Evolutionary conservation across 2,329 filamentous ascomycete species (phyloP), one percentile per base, ranked within the genome.

Genomic region (Cephalotrichum gorgonifer): DNA sequence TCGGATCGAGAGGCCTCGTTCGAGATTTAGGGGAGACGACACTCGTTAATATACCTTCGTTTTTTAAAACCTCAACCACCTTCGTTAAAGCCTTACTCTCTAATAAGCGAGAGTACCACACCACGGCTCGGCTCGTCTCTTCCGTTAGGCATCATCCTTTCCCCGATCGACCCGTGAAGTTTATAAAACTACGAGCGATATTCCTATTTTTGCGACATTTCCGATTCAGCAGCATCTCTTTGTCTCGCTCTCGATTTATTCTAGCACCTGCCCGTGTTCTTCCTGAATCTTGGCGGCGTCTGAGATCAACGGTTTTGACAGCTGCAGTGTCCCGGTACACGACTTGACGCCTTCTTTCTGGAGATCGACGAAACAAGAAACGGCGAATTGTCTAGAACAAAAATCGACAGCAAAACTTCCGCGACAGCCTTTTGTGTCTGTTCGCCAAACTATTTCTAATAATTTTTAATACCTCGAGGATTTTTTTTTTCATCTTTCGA

Each of bases 391-490:
- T 33, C 30, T 15, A 15, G 12, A 15, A 11, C n/a, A 15, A 15
- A 15, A 33, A 14, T 14, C 30, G 12, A 14, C 30, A 11, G 30
- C n/a, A 11, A 15, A 14, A 4, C 30, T 15, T 33, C n/a, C 30
- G 30, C 30, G 30, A 11, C 6, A 33, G 12, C 4, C 30, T 20
- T 17, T 15, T 8, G 33, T 8, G 33, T 9, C 15, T 11, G n/a
- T 5, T 20, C 35, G n/a, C 11, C 11, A 31, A 30, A 38, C 12
- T 20, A 11, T 4, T 39, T n/a, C 35, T 20, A 9, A 17, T 39
- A 39, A 39, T 39, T 39, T 39, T 39, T 39, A 39, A 39, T 39
- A 39, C n/a, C n/a, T n/a, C n/a, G n/a, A n/a, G n/a, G n/a, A n/a
- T 15, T 42, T 20, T n/a, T 43, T 22, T 28, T 47, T 47, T 39